Evolutionary conservation across 2,329 filamentous ascomycete species (phyloP).

Genomic region (Botrytis fragariae): DNA sequence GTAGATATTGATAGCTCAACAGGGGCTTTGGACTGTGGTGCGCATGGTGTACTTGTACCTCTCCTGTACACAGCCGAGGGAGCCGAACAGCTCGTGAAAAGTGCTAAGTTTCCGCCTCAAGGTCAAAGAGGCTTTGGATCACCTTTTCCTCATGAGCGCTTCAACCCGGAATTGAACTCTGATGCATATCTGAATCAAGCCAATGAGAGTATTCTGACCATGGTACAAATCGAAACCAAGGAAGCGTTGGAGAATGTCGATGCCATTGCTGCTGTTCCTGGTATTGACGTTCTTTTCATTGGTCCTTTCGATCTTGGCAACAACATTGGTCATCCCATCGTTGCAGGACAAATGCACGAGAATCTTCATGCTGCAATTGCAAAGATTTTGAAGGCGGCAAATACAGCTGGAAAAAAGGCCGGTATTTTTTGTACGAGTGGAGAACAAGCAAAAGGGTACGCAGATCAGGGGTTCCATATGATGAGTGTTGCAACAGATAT

Average conservation of each 20-base stretch:
- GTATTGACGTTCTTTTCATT: conserved; percentile 62
- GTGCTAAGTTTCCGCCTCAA: conserved; percentile 55
- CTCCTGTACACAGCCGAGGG: conserved; percentile 54
- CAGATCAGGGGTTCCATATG: conserved; percentile 60
- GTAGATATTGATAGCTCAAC: conserved; percentile 34
- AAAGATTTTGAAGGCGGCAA: conserved; percentile 55
- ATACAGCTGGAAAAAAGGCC: conserved; percentile 62
- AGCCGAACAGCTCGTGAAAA: conserved; percentile 48
- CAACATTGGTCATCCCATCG: conserved; percentile 60
- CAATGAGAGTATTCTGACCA: conserved; percentile 57
- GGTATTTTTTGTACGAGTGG: conserved; percentile 58
- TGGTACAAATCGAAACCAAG: conserved; percentile 66
- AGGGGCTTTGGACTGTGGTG: conserved; percentile 55
- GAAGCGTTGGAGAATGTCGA: conserved; percentile 61
- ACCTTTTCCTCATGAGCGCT: conserved; percentile 52
- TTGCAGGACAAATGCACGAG: conserved; percentile 56
- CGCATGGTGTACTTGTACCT: conserved; percentile 56
- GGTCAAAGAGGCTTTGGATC: conserved; percentile 56
- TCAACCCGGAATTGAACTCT: conserved; percentile 47
- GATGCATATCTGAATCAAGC: conserved; percentile 57
- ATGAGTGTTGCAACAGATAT: conserved; percentile 57
- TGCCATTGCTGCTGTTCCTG: conserved; percentile 58
- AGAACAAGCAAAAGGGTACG: conserved; percentile 55
- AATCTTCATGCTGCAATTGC: conserved; percentile 59
- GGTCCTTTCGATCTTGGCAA: conserved; percentile 65